These are phyloP conservation scores for Neonectria faginata DNA, from an alignment of 2,329 filamentous ascomycete genomes.

Conservation along the genomic window DNA sequence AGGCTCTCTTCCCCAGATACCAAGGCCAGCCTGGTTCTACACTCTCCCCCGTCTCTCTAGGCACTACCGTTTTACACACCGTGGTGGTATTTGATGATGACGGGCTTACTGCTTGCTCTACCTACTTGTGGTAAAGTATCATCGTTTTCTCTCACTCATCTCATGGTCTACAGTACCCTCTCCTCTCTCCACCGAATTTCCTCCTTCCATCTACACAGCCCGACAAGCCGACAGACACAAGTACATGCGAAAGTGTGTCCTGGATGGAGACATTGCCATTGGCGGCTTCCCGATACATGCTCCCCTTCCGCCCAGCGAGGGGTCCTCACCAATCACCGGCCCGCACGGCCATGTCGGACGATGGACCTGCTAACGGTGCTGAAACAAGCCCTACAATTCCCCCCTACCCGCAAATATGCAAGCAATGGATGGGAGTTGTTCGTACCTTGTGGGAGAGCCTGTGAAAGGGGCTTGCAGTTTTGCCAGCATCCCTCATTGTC, in stretches of 20 bases:
- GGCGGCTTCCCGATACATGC: conserved; percentile 14
- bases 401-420: conserved; percentile 40
- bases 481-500: not conserved
- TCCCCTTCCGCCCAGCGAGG: conserved; percentile 24
- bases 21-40: too few relatives aligned
- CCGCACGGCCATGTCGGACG: conserved; percentile 34
- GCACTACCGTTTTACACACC: too few relatives aligned
- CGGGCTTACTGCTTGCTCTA: too few relatives aligned
- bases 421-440: conserved; percentile 20
- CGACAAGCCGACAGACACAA: not conserved
- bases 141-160: not conserved
- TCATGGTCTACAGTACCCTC: too few relatives aligned
- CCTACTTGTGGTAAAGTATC: not conserved
- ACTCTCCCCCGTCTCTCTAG: too few relatives aligned
- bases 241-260: too few relatives aligned
- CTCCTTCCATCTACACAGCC: not conserved
- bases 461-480: too few relatives aligned
- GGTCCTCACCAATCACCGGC: conserved; percentile 35
- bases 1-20: too few relatives aligned
- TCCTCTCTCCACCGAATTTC: not conserved
- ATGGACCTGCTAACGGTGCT: conserved; percentile 43
- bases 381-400: conserved; percentile 45
- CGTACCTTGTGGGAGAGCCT: not conserved
- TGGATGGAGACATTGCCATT: conserved; percentile 19
- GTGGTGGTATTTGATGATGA: too few relatives aligned